These are phyloP conservation scores for Actinomortierella ambigua DNA, from an alignment of 371 early-diverging fungal species.

Conservation along the genomic window DNA sequence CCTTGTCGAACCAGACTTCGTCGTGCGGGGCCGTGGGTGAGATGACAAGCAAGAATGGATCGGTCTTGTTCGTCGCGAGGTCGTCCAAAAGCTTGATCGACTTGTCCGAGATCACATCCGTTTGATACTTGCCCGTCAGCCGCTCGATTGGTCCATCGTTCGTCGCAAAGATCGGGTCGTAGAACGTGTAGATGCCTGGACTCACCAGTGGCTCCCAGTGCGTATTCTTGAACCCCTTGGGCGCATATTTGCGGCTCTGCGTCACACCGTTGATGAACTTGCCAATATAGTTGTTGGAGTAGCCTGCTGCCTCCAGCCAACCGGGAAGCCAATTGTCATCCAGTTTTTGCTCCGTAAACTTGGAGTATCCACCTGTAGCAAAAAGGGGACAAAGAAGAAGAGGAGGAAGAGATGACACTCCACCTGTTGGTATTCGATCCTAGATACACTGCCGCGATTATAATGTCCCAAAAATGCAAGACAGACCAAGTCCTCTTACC, in stretches of 20 bases:
- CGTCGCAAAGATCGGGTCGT: slow-evolving; percentile 60
- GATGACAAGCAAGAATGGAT: slow-evolving; percentile 63
- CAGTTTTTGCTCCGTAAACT: slow-evolving; percentile 52
- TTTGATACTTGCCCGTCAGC: slow-evolving; percentile 59
- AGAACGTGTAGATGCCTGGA: slow-evolving; percentile 65
- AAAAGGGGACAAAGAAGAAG: not conserved
- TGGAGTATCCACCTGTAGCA: slow-evolving; percentile 52
- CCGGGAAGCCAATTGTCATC: slow-evolving; percentile 54
- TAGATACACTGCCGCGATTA: no score
- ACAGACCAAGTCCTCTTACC: slow-evolving; percentile 17
- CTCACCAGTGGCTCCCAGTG: slow-evolving; percentile 66
- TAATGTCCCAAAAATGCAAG: no score
- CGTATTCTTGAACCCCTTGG: slow-evolving; percentile 48
- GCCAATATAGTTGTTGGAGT: slow-evolving; percentile 68
- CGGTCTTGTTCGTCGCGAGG: slow-evolving; percentile 44
- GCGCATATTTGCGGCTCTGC: slow-evolving; percentile 37
- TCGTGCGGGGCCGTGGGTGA: slow-evolving; percentile 52
- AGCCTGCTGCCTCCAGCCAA: slow-evolving; percentile 54
- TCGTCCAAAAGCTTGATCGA: slow-evolving; percentile 53
- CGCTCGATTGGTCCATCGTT: slow-evolving; percentile 59
- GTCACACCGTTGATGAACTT: slow-evolving; percentile 66
- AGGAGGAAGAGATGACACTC: not conserved
- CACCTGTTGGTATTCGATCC: no score
- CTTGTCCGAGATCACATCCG: slow-evolving; percentile 67
- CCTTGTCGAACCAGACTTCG: no score